Base-by-base conservation (phyloP, 2,329 filamentous ascomycete species). In the Aspergillus calidoustus region DNA sequence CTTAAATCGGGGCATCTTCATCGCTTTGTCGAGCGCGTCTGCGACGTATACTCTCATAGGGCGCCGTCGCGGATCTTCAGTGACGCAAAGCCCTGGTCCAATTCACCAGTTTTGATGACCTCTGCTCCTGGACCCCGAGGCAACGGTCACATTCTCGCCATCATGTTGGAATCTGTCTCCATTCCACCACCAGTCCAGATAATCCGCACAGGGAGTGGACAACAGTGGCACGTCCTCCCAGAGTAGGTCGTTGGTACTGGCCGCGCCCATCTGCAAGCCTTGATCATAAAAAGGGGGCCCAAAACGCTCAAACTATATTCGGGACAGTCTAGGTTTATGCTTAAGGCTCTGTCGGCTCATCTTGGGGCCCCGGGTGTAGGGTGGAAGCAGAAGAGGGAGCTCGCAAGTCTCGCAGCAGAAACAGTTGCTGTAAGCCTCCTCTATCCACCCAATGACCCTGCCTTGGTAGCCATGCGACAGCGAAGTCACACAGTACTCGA, bases 401-500 rank as follows among this genome's bases (percentile, higher is more conserved):
- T 71, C 0, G 70, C 74, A 11, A 66, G 71, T 30, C 69, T 68
- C 25, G 74, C 76, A 1, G 69, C 72, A 43, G 75, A 77, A 59
- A 79, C 77, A 75, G 74, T 77, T 30, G 38, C 51, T 3, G 51
- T 54, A 43, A n/a, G 51, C 43, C 34, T 41, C 34, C 34, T 15
- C 8, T 38, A 38, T 41, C 11, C 9, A 5, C 34, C 5, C 15
- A 6, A 15, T 17, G 11, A 15, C 34, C 34, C 15, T 41, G 9
- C 15, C 34, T 15, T 15, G 15, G 4, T 41, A 41, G 13, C 15
- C 11, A 15, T 13, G 34, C 34, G 4, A 41, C 34, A 66, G 72
- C 73, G 80, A 7, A 83, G 82, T 64, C 79, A 82, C 61, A 79
- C 79, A 19, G 9, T 83, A 82, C 61, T 82, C 80, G 3, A 82